Conservation (phyloP, 2,329 filamentous ascomycete genomes). For the Xylaria hypoxylon region DNA sequence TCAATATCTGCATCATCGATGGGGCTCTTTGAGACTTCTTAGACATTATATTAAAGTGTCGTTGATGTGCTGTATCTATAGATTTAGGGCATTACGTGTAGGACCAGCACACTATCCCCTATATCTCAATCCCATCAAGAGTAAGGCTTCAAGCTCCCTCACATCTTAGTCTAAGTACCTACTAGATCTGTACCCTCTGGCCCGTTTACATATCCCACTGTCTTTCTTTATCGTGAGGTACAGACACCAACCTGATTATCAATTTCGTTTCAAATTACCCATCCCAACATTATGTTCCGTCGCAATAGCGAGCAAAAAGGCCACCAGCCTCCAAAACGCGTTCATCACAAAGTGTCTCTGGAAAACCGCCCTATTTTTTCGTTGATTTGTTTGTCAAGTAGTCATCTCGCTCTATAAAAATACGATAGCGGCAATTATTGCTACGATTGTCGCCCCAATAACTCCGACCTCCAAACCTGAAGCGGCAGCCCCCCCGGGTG, state of each 20-base stretch:
- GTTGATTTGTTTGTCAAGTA: background rate
- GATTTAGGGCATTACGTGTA: background rate
- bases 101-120: background rate
- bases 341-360: no score
- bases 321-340: background rate
- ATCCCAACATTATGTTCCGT: background rate
- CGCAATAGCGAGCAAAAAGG: background rate
- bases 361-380: background rate
- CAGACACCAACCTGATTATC: background rate
- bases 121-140: background rate
- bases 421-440: constrained; percentile 50
- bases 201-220: background rate
- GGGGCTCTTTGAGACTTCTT: no score
- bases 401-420: constrained; percentile 45
- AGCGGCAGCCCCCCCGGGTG: background rate
- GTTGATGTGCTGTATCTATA: background rate
- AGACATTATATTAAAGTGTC: no score
- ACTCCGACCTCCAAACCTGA: background rate
- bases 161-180: background rate
- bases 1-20: no score
- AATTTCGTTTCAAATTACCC: background rate
- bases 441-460: constrained; percentile 47
- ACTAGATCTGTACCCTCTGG: background rate
- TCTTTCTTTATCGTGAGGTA: no score
- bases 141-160: background rate